These are phyloP conservation scores for Aspergillus tubingensis DNA, from an alignment of 2,329 filamentous ascomycete genomes.

Conservation along the genomic window DNA sequence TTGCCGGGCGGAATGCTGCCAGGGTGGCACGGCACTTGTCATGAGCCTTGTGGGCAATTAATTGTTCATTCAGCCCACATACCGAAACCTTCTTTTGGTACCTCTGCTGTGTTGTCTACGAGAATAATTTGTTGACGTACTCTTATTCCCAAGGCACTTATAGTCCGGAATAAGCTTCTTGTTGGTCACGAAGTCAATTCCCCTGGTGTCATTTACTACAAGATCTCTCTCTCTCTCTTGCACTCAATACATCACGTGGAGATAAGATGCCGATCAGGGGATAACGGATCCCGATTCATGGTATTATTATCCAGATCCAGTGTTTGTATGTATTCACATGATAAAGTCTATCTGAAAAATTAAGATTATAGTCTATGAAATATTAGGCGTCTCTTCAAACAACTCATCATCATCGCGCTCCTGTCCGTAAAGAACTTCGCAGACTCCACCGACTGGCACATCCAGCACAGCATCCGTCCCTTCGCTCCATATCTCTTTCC, in stretches of 20 bases:
- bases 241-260: background rate
- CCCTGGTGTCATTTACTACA: too few species aligned
- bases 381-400: slow-evolving; percentile 14
- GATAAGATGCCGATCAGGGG: slow-evolving; percentile 3
- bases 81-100: background rate
- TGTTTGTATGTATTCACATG: background rate
- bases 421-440: slow-evolving; percentile 85
- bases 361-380: background rate
- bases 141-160: background rate
- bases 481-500: slow-evolving; percentile 83
- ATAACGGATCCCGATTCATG: background rate
- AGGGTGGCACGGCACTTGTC: background rate
- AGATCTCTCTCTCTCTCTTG: too few species aligned
- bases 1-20: background rate
- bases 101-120: background rate
- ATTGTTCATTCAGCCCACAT: background rate
- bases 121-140: background rate
- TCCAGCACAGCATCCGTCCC: slow-evolving; percentile 98
- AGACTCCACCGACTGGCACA: slow-evolving; percentile 90
- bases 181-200: background rate
- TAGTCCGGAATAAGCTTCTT: too few species aligned
- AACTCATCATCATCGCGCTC: slow-evolving; percentile 43
- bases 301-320: background rate
- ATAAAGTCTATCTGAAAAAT: background rate
- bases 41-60: background rate